Base-by-base conservation (phyloP, 2,329 filamentous ascomycete genomes). In the Ceratocystis eucalypticola region DNA sequence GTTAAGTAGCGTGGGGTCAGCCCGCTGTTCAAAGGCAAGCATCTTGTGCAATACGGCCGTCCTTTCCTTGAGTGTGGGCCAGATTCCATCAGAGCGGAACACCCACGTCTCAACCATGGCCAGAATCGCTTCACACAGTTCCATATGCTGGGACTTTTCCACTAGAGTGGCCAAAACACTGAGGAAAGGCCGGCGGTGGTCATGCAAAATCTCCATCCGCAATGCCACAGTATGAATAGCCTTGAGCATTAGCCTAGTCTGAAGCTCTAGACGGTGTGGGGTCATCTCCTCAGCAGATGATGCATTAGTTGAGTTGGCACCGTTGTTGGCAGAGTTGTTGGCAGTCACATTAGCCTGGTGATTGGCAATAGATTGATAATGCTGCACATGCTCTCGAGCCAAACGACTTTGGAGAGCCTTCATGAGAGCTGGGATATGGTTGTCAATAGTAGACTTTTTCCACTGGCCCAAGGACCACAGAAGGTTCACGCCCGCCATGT, bases 1-100 rank as follows among this genome's bases (percentile, higher is more conserved):
- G 70, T 88, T 91, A 67, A 99, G 80, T 77, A 99, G 87, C 0
- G 88, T 91, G 41, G 87, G 84, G 73, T 97, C 93, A 33, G 82
- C 78, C 48, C 94, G 84, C 67, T 89, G 85, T 76, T 99, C 94
- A 71, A 99, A 99, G 0, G 92, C 87, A 17, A 97, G 79, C 94
- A 99, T 99, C 77, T 99, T 99, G 72, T 96, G 92, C n/a, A 99
- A 78, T 0, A 99, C 94, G 0, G 95, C 95, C 0, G 93, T 97
- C 79, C 99, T 99, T 76, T 99, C 95, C 75, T 99, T 99, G 1
- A 99, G 81, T 0, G 94, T 99, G 0, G 94, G 94, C 82, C 94
- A 96, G 1, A 91, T 94, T 69, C 96, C 94, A 67, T 91, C 92
- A 0, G 91, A 94, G 70, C 91, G 85, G 79, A 99, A 99, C 5